Conservation (phyloP, 805 yeast species). For the Kazachstania psychrophila region DNA sequence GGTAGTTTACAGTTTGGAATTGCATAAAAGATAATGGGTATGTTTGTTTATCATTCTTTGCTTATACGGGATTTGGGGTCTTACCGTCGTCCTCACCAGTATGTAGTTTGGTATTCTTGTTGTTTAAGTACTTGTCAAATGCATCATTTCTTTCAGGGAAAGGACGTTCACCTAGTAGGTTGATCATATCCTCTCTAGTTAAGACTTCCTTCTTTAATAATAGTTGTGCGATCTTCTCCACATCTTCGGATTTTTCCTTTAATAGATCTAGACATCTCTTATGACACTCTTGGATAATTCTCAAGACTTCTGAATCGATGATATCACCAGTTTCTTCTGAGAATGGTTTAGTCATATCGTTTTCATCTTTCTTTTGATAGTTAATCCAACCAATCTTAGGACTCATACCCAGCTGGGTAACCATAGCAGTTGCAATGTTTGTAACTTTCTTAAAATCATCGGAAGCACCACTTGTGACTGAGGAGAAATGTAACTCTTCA, state of each 20-base stretch:
- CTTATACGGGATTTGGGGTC: conserved; percentile 4
- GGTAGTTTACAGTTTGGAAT: too few species aligned
- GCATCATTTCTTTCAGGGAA: conserved; percentile 88
- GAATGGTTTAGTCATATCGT: conserved; percentile 72
- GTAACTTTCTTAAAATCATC: conserved; percentile 97
- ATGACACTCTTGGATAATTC: conserved; percentile 70
- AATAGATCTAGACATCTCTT: conserved; percentile 59
- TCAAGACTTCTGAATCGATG: conserved; percentile 76
- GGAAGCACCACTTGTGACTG: conserved; percentile 94
- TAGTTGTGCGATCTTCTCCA: conserved; percentile 80
- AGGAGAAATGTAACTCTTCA: conserved; percentile 83
- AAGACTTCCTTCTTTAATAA: conserved; percentile 79
- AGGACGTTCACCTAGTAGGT: conserved; percentile 82
- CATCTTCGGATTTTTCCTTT: conserved; percentile 60
- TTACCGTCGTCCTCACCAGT: conserved; percentile 17
- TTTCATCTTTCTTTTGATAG: conserved; percentile 58
- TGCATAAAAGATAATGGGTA: too few species aligned
- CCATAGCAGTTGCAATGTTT: conserved; percentile 88
- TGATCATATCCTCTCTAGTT: conserved; percentile 89
- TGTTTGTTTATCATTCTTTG: too few species aligned
- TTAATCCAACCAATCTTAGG: conserved; percentile 74
- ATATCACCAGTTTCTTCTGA: conserved; percentile 76
- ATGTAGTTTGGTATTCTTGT: conserved; percentile 20
- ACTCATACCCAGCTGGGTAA: conserved; percentile 86
- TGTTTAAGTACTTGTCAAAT: conserved; percentile 37